Evolutionary conservation across 2,329 filamentous ascomycete genomes (phyloP).

Genomic region (Xylaria sp.): DNA sequence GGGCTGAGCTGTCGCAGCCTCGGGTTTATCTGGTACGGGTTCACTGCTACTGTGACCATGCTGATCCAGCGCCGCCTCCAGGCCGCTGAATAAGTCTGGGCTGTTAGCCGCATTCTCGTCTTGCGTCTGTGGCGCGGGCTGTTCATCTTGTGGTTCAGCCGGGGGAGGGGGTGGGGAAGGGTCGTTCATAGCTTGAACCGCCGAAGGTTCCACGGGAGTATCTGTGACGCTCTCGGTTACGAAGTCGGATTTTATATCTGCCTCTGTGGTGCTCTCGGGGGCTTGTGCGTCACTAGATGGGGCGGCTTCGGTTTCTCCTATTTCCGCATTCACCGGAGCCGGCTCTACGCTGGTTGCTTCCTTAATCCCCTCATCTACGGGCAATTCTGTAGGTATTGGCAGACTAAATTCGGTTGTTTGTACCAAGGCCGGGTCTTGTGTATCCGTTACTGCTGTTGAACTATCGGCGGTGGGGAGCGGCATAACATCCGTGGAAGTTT

Average conservation of each 20-base stretch:
- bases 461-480: constrained; percentile 6
- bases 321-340: constrained; percentile 1
- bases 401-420: constrained; percentile 31
- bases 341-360: constrained; percentile 25
- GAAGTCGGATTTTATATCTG: neutral
- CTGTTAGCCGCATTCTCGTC: constrained; percentile 53
- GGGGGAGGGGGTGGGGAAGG: constrained; percentile 35
- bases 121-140: constrained; percentile 39
- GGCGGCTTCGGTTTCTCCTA: neutral
- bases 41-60: constrained; percentile 47
- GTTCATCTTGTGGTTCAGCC: constrained; percentile 33
- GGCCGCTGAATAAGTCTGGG: constrained; percentile 58
- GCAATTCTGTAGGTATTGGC: neutral
- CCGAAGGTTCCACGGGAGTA: neutral
- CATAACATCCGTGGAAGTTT: constrained; percentile 9
- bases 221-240: neutral
- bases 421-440: constrained; percentile 20
- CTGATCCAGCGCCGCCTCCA: constrained; percentile 59
- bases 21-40: constrained; percentile 23
- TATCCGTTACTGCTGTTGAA: constrained; percentile 2
- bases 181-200: constrained; percentile 10
- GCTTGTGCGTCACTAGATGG: constrained; percentile 4
- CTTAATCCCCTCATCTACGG: constrained; percentile 1
- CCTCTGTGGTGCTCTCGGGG: neutral
- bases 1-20: constrained; percentile 14